Percentiles rank a stretch among this genome's conserved stretches.
Evolutionary conservation across 2,329 filamentous ascomycete genomes (phyloP).

Genomic region (Ilyonectria destructans): DNA sequence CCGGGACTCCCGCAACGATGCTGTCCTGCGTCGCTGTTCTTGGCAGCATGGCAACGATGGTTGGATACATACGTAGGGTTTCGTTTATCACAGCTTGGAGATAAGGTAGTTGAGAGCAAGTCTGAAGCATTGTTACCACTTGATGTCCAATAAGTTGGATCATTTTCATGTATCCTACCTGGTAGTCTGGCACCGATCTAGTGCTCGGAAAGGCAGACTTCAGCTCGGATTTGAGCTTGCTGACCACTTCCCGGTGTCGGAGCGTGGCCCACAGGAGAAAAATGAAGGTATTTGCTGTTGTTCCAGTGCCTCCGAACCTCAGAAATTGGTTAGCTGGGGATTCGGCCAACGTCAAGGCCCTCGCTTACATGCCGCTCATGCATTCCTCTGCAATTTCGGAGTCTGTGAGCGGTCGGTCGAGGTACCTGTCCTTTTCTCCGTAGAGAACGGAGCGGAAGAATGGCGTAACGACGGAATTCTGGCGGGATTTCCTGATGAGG

Average conservation of each 20-base stretch:
- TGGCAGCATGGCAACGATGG: constrained; percentile 15
- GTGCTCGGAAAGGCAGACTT: background rate
- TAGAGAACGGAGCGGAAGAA: constrained; percentile 12
- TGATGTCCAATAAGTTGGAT: background rate
- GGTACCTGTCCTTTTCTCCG: constrained; percentile 3
- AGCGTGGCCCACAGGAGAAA: constrained; percentile 11
- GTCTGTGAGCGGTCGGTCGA: constrained; percentile 1
- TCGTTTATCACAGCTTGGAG: constrained; percentile 12
- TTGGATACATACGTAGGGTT: background rate
- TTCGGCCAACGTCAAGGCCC: background rate
- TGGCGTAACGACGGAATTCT: constrained; percentile 2
- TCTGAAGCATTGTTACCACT: constrained; percentile 1
- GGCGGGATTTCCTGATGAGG: constrained; percentile 8
- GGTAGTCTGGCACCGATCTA: constrained; percentile 2
- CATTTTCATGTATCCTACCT: background rate
- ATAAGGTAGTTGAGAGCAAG: constrained; percentile 9
- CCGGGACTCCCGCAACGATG: constrained; percentile 5
- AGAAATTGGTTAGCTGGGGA: background rate
- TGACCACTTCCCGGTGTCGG: background rate
- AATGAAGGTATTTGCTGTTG: constrained; percentile 18
- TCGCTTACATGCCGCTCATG: constrained; percentile 21
- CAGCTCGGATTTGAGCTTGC: background rate
- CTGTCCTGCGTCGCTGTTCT: constrained; percentile 1
- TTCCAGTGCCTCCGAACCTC: constrained; percentile 22
- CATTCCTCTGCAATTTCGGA: constrained; percentile 20